phyloP scores from a whole-genome alignment of 371 early-diverging fungal genomes.

The Dinochytrium kinnereticum region DNA sequence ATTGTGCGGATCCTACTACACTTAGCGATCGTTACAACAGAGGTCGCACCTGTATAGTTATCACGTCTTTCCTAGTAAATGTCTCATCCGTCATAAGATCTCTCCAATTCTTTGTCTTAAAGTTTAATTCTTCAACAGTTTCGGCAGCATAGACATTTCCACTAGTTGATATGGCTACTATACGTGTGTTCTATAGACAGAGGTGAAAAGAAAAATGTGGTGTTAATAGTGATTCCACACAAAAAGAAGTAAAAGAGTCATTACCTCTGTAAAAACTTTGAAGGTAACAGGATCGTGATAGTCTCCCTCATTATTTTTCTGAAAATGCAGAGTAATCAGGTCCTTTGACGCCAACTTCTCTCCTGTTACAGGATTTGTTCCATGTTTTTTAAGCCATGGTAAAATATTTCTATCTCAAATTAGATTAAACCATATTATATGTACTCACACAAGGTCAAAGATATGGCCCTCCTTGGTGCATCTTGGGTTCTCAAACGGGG shows the following conservation, averaged over 20 bases:
- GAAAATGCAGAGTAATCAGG: constrained; percentile 77
- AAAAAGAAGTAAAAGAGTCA: neutral
- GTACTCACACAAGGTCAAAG: constrained; percentile 73
- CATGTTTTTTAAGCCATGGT: constrained; percentile 82
- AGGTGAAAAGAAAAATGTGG: too few species aligned
- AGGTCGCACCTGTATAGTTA: constrained; percentile 68
- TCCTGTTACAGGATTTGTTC: constrained; percentile 87
- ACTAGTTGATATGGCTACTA: constrained; percentile 84
- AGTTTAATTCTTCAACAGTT: constrained; percentile 84
- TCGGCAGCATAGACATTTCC: constrained; percentile 92
- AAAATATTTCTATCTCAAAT: constrained; percentile 68
- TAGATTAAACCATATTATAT: neutral
- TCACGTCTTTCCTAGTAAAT: constrained; percentile 86
- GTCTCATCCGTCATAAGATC: constrained; percentile 89
- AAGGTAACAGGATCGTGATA: constrained; percentile 90
- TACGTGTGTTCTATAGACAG: constrained; percentile 72
- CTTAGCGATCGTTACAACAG: neutral
- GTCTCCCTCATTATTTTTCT: constrained; percentile 74
- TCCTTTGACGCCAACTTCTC: constrained; percentile 74
- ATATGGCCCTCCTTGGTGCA: constrained; percentile 86
- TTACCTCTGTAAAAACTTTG: constrained; percentile 78
- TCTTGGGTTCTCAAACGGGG: constrained; percentile 86
- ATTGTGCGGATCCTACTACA: constrained; percentile 82
- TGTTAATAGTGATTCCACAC: neutral
- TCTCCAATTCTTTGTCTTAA: constrained; percentile 80